Conservation (phyloP, 1,139 yeast species). For the Candida sp. region DNA sequence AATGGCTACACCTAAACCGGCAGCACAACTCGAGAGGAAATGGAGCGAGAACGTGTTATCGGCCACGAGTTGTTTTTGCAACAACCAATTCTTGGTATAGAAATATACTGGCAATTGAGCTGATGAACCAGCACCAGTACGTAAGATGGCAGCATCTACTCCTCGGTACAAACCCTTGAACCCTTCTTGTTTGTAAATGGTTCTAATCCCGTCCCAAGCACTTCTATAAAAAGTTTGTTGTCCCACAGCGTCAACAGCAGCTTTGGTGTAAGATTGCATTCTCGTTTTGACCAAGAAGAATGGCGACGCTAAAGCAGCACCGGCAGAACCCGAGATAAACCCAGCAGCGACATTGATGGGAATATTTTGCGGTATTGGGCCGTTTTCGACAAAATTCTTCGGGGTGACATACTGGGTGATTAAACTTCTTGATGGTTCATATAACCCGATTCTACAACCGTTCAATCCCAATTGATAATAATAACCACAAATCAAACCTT, state of each 20-base stretch:
- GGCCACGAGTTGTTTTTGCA: constrained; percentile 45
- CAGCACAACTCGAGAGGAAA: constrained; percentile 68
- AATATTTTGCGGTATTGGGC: constrained; percentile 53
- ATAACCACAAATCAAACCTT: constrained; percentile 83
- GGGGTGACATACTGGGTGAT: constrained; percentile 60
- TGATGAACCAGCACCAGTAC: constrained; percentile 96
- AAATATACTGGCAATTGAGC: constrained; percentile 95
- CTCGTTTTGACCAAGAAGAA: constrained; percentile 89
- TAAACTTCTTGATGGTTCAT: constrained; percentile 76
- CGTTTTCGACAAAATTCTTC: constrained; percentile 31
- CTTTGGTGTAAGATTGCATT: constrained; percentile 82
- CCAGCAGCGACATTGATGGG: constrained; percentile 79
- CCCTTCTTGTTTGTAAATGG: constrained; percentile 69
- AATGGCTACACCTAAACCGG: constrained; percentile 90
- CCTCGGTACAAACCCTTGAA: constrained; percentile 81
- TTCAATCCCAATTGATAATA: constrained; percentile 85
- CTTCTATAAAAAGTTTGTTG: constrained; percentile 86
- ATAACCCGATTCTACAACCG: constrained; percentile 91
- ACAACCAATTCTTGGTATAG: constrained; percentile 61
- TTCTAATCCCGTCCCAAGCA: constrained; percentile 62
- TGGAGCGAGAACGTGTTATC: constrained; percentile 71
- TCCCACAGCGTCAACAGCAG: constrained; percentile 41
- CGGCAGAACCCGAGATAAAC: constrained; percentile 80
- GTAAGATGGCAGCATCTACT: constrained; percentile 87
- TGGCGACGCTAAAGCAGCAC: constrained; percentile 90